phyloP scores from a whole-genome alignment of 768 basidiomycete genomes.

The Psilocybe tampanensis region DNA sequence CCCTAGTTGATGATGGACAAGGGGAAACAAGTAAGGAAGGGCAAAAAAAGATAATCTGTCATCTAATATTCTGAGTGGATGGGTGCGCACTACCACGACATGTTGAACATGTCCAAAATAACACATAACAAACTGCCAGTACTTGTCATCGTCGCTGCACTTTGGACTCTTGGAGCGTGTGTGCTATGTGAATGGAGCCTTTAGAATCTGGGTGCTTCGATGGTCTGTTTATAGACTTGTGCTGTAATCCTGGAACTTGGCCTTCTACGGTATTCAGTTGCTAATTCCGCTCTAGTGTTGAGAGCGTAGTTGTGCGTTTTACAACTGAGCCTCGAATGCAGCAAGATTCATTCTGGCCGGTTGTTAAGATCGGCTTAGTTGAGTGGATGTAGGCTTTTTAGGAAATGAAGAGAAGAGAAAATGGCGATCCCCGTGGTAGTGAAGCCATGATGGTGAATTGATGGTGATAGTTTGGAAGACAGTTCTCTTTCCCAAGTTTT shows the following conservation, averaged over 20 bases:
- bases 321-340: not conserved
- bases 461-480: not conserved
- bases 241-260: no score
- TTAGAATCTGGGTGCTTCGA: not conserved
- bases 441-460: not conserved
- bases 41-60: not conserved
- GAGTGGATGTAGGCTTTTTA: not conserved
- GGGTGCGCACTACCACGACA: not conserved
- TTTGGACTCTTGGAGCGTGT: no score
- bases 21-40: conserved; percentile 2
- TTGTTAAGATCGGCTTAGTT: not conserved
- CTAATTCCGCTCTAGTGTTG: not conserved
- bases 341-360: not conserved
- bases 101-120: conserved; percentile 6
- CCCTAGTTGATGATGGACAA: conserved; percentile 8
- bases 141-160: not conserved
- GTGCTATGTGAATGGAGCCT: not conserved
- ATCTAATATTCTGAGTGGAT: not conserved
- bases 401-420: not conserved
- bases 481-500: not conserved
- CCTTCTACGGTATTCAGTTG: not conserved
- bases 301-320: not conserved
- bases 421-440: not conserved
- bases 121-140: conserved; percentile 3
- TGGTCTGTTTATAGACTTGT: not conserved